phyloP scores from a whole-genome alignment of 805 yeast species.

The Wickerhamomyces pijperi region DNA sequence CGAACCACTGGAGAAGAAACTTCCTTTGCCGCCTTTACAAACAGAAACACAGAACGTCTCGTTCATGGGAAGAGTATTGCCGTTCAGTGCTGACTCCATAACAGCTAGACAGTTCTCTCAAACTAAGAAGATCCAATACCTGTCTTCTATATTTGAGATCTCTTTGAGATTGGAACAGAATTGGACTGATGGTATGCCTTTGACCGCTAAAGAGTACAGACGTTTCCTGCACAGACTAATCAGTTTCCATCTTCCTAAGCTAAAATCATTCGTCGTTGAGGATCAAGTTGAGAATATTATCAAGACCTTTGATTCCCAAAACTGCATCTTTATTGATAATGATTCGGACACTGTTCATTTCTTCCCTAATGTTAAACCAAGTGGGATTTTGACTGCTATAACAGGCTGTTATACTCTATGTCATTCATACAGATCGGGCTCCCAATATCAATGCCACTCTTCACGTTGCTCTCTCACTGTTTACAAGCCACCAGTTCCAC shows the following conservation, averaged over 20 bases:
- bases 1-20: background rate
- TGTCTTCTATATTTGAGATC: conserved; percentile 45
- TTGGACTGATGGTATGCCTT: conserved; percentile 42
- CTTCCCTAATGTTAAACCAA: conserved; percentile 20
- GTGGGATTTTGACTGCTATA: conserved; percentile 34
- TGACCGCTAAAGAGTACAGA: conserved; percentile 41
- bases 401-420: conserved; percentile 34
- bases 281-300: conserved; percentile 39
- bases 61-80: conserved; percentile 36
- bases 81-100: conserved; percentile 40
- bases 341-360: conserved; percentile 16
- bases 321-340: conserved; percentile 30
- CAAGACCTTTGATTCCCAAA: conserved; percentile 27
- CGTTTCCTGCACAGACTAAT: conserved; percentile 40
- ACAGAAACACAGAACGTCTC: conserved; percentile 17
- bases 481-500: conserved; percentile 13
- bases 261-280: conserved; percentile 38
- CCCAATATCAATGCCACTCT: conserved; percentile 20
- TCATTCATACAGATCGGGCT: conserved; percentile 11
- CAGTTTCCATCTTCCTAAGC: conserved; percentile 37
- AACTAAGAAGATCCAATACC: conserved; percentile 34
- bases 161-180: conserved; percentile 31
- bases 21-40: background rate
- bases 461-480: conserved; percentile 23
- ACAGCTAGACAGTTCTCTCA: conserved; percentile 36